Evolutionary conservation across 2,329 filamentous ascomycete genomes (phyloP), one percentile per base, ranked within the genome.

Genomic region (Colletotrichum tropicale): DNA sequence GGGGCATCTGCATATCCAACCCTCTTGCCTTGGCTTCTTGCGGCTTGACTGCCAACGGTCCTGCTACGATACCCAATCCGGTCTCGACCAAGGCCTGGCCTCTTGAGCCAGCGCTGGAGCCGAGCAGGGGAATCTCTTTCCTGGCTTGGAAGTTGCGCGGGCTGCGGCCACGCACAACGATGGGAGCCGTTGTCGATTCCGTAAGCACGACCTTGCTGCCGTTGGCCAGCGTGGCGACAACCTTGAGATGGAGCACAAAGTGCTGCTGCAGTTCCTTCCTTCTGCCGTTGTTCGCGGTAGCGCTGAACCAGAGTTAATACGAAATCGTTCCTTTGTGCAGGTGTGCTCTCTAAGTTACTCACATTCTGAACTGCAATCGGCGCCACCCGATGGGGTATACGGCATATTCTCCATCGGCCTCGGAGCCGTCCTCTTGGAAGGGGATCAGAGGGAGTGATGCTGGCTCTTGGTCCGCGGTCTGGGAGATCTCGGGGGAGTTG

Each of bases 181-280:
- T 96, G 3, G 96, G 95, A 1, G 95, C 94, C 1, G 96, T 98
- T 34, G 93, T 93, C 18, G 95, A 93, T 84, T 98, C 96, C 67
- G 94, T 94, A 67, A 98, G 89, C 9, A 95, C 90, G 38, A 95
- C 90, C 84, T 96, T 98, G 38, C 90, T 90, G n/a, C 95, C 95
- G 76, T 95, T 97, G 1, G 95, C 91, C 66, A 98, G 87, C 0
- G 95, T 97, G 18, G 94, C 96, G 78, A 96, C 88, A 12, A 98
- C 93, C 84, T 96, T 98, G 67, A 98, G 87, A 77, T 96, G 94
- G 74, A 98, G 90, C 13, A 98, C 93, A 84, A 98, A 98, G 86
- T 98, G 96, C 82, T 98, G 96, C 83, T 98, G 96, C 61, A 98
- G 90, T 83, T 98, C 96, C 86, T 98, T 98, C 77, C 96, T 91